These are phyloP conservation scores for Candida coquimbonensis DNA, from an alignment of 805 yeast species.

Conservation along the genomic window DNA sequence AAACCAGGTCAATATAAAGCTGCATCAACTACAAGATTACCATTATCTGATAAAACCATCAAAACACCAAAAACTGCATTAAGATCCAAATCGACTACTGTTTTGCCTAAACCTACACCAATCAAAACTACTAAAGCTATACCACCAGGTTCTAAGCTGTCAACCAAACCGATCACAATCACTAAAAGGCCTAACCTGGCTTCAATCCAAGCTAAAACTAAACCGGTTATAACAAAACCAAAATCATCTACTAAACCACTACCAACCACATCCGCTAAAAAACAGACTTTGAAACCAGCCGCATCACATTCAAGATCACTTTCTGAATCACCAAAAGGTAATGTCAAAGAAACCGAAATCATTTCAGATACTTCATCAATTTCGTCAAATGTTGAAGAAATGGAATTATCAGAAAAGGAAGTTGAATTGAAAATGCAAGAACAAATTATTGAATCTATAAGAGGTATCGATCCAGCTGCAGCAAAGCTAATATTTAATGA, in stretches of 20 bases:
- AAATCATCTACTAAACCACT: slow-evolving; percentile 3
- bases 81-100: not conserved
- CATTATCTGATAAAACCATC: not conserved
- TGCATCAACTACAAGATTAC: not conserved
- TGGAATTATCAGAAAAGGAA: slow-evolving; percentile 22
- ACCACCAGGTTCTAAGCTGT: not conserved
- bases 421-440: slow-evolving; percentile 25
- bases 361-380: slow-evolving; percentile 11
- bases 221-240: slow-evolving; percentile 4
- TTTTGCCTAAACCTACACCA: not conserved
- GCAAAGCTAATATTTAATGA: slow-evolving; percentile 85
- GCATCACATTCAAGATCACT: slow-evolving; percentile 8
- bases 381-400: slow-evolving; percentile 15
- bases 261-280: not conserved
- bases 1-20: not conserved
- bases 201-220: not conserved
- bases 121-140: too few relatives aligned
- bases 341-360: slow-evolving; percentile 20
- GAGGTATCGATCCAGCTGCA: slow-evolving; percentile 72
- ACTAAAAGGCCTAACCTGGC: not conserved
- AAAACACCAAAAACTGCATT: not conserved
- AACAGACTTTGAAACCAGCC: slow-evolving; percentile 1
- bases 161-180: not conserved
- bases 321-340: slow-evolving; percentile 17
- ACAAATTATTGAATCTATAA: slow-evolving; percentile 28